These are phyloP conservation scores for Myrmaecium sp. DNA, from an alignment of 2,329 filamentous ascomycete genomes.

Conservation along the genomic window DNA sequence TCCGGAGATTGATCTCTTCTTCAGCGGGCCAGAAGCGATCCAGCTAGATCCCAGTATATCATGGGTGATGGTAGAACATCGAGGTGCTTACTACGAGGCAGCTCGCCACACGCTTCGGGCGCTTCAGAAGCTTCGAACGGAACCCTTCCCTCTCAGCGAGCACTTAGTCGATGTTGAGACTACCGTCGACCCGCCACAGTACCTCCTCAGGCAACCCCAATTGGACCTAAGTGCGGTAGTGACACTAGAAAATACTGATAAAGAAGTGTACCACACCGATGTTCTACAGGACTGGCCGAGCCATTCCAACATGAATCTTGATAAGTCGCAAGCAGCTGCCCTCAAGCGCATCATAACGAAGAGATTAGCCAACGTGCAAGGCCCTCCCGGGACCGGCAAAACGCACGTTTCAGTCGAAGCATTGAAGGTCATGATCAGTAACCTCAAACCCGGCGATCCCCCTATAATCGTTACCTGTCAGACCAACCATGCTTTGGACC, in stretches of 20 bases:
- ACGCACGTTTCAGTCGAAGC: slow-evolving; percentile 65
- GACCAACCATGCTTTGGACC: slow-evolving; percentile 82
- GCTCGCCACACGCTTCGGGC: slow-evolving; percentile 55
- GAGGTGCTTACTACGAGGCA: slow-evolving; percentile 60
- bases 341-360: slow-evolving; percentile 54
- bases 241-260: slow-evolving; percentile 13
- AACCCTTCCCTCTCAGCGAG: slow-evolving; percentile 45
- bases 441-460: slow-evolving; percentile 32
- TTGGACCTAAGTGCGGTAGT: slow-evolving; percentile 34
- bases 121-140: slow-evolving; percentile 46
- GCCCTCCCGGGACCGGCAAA: slow-evolving; percentile 66
- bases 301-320: slow-evolving; percentile 33
- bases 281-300: slow-evolving; percentile 38
- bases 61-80: slow-evolving; percentile 65
- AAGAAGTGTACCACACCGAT: slow-evolving; percentile 30
- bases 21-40: slow-evolving; percentile 41
- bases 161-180: slow-evolving; percentile 38
- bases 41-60: slow-evolving; percentile 52
- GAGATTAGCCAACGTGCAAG: slow-evolving; percentile 61
- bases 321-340: slow-evolving; percentile 53
- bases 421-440: slow-evolving; percentile 46
- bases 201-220: slow-evolving; percentile 32
- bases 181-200: slow-evolving; percentile 32
- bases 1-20: slow-evolving; percentile 61
- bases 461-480: slow-evolving; percentile 70